Base-by-base conservation (phyloP, 768 basidiomycete species). In the Mycena venus region DNA sequence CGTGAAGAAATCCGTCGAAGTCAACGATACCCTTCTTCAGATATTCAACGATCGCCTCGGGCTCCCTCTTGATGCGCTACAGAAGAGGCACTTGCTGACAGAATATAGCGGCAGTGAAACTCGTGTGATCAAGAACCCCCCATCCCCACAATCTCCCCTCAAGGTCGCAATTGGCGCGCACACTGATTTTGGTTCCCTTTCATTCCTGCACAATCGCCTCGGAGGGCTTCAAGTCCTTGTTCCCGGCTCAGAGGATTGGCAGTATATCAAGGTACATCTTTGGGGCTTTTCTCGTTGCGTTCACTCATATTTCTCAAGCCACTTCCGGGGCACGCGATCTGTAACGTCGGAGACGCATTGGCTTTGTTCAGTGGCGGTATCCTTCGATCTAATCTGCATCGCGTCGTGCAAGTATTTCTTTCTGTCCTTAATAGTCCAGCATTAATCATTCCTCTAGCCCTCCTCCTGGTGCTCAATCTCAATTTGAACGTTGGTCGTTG, bases 121-220 rank as follows among this genome's bases (percentile, higher is more conserved):
- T 0, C 84, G 93, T 15, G 79, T 89, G 14, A 91, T 90, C 74
- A 89, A 82, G 77, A 89, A 85, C 34, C 88, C 90, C 0, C 86
- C 86, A 0, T 83, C 79, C 68, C 80, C 82, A 4, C 76, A 75
- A 0, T 79, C 81, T 21, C 85, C 68, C 40, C 82, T 85, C 8
- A 86, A 81, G 56, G 83, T 85, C n/a, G 84, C 85, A 0, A 79
- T 93, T n/a, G 92, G 92, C 23, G 89, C 90, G 2, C 93, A 94
- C 79, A 93, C 92, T 3, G 93, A 93, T 80, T 94, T 93, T 74
- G 92, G 93, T 75, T 91, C 90, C n/a, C 79, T 93, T 90, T 91
- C 91, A 0, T 90, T 94, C 84, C 83, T 94, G 69, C 91, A 93
- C 77, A 94, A 94, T 78, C 87, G 87, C 2, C 87, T 94, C 0